Evolutionary conservation across 208 protist species (phyloP).

Genomic region (Leishmania guyanensis): DNA sequence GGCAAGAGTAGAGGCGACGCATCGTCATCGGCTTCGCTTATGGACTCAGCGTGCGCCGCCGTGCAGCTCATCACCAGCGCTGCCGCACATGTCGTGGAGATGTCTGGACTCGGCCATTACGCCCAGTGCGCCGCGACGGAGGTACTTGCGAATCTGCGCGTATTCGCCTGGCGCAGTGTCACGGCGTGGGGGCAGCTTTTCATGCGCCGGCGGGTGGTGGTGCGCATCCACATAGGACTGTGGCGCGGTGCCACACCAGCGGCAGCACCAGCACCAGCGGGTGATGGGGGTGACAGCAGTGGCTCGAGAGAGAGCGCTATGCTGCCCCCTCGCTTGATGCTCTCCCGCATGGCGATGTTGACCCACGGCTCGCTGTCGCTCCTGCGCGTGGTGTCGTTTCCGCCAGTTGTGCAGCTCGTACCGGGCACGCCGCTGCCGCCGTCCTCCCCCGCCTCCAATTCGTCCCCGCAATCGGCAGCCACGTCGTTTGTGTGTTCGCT

Average conservation of each 20-base stretch:
- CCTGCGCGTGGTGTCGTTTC: constrained; percentile 39
- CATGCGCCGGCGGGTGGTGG: constrained; percentile 26
- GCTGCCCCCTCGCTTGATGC: not conserved
- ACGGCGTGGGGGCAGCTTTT: constrained; percentile 32
- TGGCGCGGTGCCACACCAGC: not conserved
- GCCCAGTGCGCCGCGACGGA: not conserved
- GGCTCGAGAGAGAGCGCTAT: not conserved
- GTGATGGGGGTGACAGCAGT: not conserved
- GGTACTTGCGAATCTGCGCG: constrained; percentile 20
- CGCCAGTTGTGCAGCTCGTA: constrained; percentile 21
- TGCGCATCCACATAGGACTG: constrained; percentile 24
- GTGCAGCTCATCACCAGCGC: not conserved
- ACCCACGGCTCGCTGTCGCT: constrained; percentile 6
- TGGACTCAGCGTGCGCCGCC: not conserved
- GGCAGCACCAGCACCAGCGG: not conserved
- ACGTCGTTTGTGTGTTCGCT: constrained; percentile 13
- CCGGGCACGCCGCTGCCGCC: not conserved
- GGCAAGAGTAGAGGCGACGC: not conserved
- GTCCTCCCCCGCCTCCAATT: not conserved
- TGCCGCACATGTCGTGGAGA: not conserved
- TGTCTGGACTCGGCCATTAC: not conserved
- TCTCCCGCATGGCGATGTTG: constrained; percentile 8
- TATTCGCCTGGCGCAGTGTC: constrained; percentile 24
- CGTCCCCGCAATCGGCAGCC: not conserved
- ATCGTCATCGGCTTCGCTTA: not conserved